A percentile compares a stretch with the other conserved stretches of the same genome.
These are phyloP conservation scores for Clonostachys rhizophaga DNA, from an alignment of 2,329 filamentous ascomycete species.

Conservation along the genomic window DNA sequence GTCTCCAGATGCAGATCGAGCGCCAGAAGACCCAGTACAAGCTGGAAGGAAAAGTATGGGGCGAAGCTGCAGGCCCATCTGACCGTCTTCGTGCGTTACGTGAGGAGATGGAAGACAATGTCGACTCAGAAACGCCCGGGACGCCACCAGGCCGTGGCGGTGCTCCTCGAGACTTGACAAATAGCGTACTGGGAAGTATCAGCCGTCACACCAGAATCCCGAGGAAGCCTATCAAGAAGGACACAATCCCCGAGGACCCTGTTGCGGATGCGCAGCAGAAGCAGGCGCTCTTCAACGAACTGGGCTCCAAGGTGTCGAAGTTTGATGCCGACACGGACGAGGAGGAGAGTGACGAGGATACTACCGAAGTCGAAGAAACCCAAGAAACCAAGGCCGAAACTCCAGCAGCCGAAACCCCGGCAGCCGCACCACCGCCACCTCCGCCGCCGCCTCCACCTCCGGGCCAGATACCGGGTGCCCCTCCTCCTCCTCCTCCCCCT, in stretches of 20 bases:
- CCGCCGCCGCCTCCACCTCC: too few relatives aligned
- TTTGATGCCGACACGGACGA: constrained; percentile 72
- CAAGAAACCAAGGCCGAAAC: too few relatives aligned
- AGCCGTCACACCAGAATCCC: constrained; percentile 54
- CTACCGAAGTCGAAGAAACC: too few relatives aligned
- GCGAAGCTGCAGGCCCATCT: constrained; percentile 75
- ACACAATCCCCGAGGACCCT: constrained; percentile 23
- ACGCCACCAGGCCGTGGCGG: constrained; percentile 43
- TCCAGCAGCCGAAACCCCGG: too few relatives aligned
- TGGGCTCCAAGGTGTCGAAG: constrained; percentile 69
- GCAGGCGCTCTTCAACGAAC: constrained; percentile 62
- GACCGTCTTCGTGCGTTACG: constrained; percentile 88
- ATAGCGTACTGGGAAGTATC: constrained; percentile 71
- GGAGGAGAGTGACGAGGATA: constrained; percentile 34
- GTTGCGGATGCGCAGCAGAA: constrained; percentile 51
- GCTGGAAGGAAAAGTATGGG: constrained; percentile 89
- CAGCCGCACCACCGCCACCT: too few relatives aligned
- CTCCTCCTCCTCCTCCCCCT: constrained; percentile 40
- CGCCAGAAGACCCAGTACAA: constrained; percentile 97
- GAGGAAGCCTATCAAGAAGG: constrained; percentile 43
- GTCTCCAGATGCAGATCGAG: constrained; percentile 91
- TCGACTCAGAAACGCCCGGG: constrained; percentile 30
- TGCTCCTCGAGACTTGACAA: constrained; percentile 60
- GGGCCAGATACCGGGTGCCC: constrained; percentile 15
- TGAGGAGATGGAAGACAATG: constrained; percentile 85